Conservation (phyloP, 1,139 yeast genomes). For the Saccharomyces hybrid region DNA sequence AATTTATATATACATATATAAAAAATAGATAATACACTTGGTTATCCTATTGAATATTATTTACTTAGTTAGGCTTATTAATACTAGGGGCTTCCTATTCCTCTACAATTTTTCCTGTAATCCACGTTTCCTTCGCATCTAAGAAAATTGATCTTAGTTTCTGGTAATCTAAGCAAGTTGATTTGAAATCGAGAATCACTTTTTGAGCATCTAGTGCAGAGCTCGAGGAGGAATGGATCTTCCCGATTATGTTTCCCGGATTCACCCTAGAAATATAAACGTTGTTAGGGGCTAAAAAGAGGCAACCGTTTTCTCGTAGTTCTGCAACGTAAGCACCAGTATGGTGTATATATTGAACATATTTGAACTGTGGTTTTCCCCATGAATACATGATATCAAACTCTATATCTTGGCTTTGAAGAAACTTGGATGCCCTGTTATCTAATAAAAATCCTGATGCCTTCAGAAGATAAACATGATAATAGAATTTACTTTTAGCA, state of each 20-base stretch:
- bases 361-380: constrained; percentile 80
- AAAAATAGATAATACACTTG: neutral
- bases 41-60: neutral
- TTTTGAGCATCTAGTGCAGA: constrained; percentile 53
- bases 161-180: constrained; percentile 49
- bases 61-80: neutral
- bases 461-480: constrained; percentile 55
- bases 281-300: constrained; percentile 77
- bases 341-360: constrained; percentile 81
- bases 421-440: constrained; percentile 63
- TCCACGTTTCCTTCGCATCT: constrained; percentile 50
- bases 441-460: constrained; percentile 72
- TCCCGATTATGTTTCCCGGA: constrained; percentile 27
- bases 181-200: constrained; percentile 62
- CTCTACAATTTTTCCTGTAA: constrained; percentile 12
- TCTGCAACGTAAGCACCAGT: constrained; percentile 90
- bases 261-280: constrained; percentile 62
- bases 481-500: constrained; percentile 47
- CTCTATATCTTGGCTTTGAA: constrained; percentile 45
- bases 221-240: constrained; percentile 26
- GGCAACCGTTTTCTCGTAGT: constrained; percentile 69
- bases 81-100: constrained; percentile 3
- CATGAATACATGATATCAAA: constrained; percentile 72
- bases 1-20: neutral
- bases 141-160: constrained; percentile 46